Conservation (phyloP, 495 filamentous ascomycete genomes). For the Penicillium dipodomyicola region DNA sequence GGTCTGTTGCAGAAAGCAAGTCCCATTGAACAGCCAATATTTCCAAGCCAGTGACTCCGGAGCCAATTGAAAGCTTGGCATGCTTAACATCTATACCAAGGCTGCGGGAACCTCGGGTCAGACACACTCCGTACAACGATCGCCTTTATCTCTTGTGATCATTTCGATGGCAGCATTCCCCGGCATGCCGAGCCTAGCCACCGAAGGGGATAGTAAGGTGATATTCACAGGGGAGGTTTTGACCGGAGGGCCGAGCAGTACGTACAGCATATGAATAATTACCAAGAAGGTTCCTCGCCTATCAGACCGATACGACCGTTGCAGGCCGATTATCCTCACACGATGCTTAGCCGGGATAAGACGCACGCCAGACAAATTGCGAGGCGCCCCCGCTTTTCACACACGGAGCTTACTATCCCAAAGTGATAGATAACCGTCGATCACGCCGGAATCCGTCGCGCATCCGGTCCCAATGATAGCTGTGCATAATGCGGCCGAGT, state of each 20-base stretch:
- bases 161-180: not conserved
- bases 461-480: conserved; percentile 1
- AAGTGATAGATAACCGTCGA: conserved; percentile 3
- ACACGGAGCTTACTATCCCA: not conserved
- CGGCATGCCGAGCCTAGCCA: not conserved
- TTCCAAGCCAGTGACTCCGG: not conserved
- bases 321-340: not conserved
- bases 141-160: not conserved
- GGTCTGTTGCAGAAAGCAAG: not conserved
- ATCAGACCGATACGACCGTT: not conserved
- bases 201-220: not conserved
- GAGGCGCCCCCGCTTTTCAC: not conserved
- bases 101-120: not conserved
- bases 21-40: not conserved
- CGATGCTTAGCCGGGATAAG: conserved; percentile 11
- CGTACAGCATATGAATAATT: not conserved
- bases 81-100: not conserved
- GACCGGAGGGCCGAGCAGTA: not conserved
- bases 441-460: conserved; percentile 13
- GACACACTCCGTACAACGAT: not conserved
- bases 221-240: not conserved
- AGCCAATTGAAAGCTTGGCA: not conserved
- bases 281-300: not conserved
- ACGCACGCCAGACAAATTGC: not conserved
- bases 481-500: not conserved